Percentiles rank a stretch among this genome's conserved stretches.
phyloP scores from a whole-genome alignment of 2,329 filamentous ascomycete species.

The Endoconidiophora laricicola region DNA sequence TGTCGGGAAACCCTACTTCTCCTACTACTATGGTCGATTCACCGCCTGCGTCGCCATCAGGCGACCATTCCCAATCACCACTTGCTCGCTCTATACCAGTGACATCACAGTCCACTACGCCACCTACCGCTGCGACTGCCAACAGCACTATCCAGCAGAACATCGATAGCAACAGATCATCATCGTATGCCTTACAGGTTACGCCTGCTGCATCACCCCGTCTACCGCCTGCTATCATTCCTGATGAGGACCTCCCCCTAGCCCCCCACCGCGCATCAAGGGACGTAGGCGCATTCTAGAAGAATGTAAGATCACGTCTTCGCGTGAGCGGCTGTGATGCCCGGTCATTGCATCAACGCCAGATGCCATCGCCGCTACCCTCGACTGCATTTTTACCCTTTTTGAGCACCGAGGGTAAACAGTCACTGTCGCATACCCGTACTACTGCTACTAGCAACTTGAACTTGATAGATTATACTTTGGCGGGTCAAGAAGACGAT shows the following conservation, averaged over 20 bases:
- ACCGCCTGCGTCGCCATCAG: neutral
- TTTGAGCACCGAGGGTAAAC: too few relatives aligned
- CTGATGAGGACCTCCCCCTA: neutral
- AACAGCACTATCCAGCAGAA: neutral
- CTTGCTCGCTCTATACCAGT: neutral
- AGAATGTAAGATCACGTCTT: slow-evolving; percentile 12
- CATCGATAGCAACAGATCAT: neutral
- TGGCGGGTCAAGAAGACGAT: too few relatives aligned
- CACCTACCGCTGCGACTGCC: neutral
- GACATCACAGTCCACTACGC: neutral
- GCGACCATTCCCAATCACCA: neutral
- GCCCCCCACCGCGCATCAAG: slow-evolving; percentile 7
- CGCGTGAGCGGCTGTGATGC: slow-evolving; percentile 10
- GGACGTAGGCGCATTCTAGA: slow-evolving; percentile 14
- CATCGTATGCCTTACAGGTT: neutral
- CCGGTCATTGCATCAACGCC: neutral
- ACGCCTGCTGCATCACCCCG: neutral
- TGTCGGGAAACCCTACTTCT: neutral
- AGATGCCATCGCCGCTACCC: too few relatives aligned
- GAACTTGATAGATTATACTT: too few relatives aligned
- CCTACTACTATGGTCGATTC: neutral
- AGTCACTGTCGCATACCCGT: too few relatives aligned
- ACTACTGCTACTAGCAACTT: too few relatives aligned
- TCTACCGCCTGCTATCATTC: neutral
- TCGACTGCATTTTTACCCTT: too few relatives aligned